Base-by-base conservation (phyloP, 768 basidiomycete genomes). In the Pilatotrama ljubarskyi region DNA sequence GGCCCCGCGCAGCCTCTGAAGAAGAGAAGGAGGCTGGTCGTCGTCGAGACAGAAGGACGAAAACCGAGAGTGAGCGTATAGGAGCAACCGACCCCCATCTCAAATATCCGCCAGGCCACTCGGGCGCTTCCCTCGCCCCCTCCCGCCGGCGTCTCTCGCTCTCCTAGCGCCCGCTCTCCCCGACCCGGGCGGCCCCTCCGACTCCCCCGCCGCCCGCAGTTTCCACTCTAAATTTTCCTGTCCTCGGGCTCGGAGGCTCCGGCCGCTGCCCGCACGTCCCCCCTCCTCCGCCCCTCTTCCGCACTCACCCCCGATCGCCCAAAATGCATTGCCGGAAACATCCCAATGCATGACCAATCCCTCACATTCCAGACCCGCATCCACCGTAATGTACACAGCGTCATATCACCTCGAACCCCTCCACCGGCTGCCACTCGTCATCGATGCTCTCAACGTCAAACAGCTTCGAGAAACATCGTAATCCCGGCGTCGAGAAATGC, bases 401-500 rank as follows among this genome's bases (percentile, higher is more conserved):
- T 44, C 32, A 68, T 58, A 69, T 42, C 25, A 52, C 41, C 37
- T 74, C 73, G 61, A 82, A 77, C 29, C 68, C 77, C 59, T 77
- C 80, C 60, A 82, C 66, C 7, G 78, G 77, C 64, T 83, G 75
- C 81, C 82, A 84, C 49, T 73, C 79, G 58, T 73, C 69, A 32
- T 77, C 77, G 48, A 68, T 67, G 48, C 65, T 70, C 55, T 77
- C 72, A 50, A 76, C 66, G 63, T 91, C 90, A 69, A 91, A 91
- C 59, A 91, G 69, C 69, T 83, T 86, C 57, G 80, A 79, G 71
- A 81, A 91, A 68, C 90, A 91, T 10, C 69, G 62, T 6, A 68
- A 68, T 14, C 80, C 81, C 11, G 73, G 77, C 29, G 74, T 79
- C 32, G 84, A 86, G 68, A 89, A 93, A 68, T 93, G 91, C 24